Evolutionary conservation across 2,329 filamentous ascomycete genomes (phyloP).

Genomic region (Phialophora verrucosa): DNA sequence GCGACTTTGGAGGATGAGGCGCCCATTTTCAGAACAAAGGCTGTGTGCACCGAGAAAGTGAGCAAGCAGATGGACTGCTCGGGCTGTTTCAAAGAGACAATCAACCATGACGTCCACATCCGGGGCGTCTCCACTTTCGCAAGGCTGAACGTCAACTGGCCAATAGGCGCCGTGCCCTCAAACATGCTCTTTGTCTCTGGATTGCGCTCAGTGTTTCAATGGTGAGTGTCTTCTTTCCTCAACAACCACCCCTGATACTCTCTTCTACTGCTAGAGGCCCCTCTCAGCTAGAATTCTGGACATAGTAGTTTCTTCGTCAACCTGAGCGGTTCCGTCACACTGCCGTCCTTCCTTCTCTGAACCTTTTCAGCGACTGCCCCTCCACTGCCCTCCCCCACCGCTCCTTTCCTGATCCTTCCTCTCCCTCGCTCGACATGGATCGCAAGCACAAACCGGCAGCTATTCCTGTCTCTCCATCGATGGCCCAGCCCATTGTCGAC

Average conservation of each 20-base stretch:
- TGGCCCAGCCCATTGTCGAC: conserved; percentile 77
- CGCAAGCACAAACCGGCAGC: conserved; percentile 82
- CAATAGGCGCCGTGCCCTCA: conserved; percentile 2
- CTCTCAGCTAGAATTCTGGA: neutral
- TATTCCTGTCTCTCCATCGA: conserved; percentile 73
- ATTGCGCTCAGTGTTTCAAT: neutral
- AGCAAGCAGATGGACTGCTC: neutral
- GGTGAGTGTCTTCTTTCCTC: neutral
- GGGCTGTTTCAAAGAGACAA: neutral
- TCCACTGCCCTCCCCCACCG: conserved; percentile 11
- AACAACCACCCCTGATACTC: neutral
- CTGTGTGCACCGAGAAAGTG: neutral
- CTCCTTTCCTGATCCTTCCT: neutral
- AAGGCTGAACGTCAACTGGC: conserved; percentile 12
- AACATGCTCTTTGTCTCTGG: neutral
- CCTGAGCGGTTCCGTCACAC: neutral
- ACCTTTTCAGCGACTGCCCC: neutral
- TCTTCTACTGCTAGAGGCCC: neutral
- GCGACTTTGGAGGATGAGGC: conserved; percentile 37
- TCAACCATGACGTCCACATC: neutral
- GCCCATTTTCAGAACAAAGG: conserved; percentile 29
- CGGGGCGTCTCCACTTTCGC: conserved; percentile 9
- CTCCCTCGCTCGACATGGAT: conserved; percentile 61
- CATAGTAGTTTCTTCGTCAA: neutral
- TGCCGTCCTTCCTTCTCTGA: no score